Percentiles rank a stretch among this genome's conserved stretches.
Evolutionary conservation across 2,329 filamentous ascomycete genomes (phyloP).

Genomic region (Ceratocystis albifundus): DNA sequence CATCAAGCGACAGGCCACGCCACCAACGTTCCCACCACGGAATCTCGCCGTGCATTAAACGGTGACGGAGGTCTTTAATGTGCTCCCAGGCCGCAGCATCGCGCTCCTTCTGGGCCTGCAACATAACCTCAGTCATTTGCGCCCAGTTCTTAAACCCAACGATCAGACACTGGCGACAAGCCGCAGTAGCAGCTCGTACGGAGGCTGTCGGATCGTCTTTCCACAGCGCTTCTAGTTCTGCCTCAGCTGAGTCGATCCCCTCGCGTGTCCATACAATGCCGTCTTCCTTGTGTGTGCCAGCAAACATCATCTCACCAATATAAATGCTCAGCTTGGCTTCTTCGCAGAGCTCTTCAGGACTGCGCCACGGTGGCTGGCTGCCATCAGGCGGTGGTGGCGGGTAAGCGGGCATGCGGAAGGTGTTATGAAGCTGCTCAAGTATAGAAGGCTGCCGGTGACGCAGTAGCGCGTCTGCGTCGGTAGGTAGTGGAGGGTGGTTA

Average conservation of each 20-base stretch:
- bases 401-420: slow-evolving; percentile 46
- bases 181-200: slow-evolving; percentile 34
- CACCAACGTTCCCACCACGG: slow-evolving; percentile 21
- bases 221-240: slow-evolving; percentile 40
- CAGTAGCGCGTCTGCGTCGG: not conserved
- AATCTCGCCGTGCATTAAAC: slow-evolving; percentile 23
- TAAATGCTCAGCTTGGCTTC: slow-evolving; percentile 80
- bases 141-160: slow-evolving; percentile 73
- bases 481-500: slow-evolving; percentile 28
- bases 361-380: slow-evolving; percentile 53
- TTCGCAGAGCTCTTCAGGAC: slow-evolving; percentile 58
- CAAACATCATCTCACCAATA: slow-evolving; percentile 86
- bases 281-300: slow-evolving; percentile 48
- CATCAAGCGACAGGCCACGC: slow-evolving; percentile 35
- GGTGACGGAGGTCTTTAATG: slow-evolving; percentile 28
- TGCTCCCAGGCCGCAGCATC: slow-evolving; percentile 33
- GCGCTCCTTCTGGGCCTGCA: slow-evolving; percentile 41
- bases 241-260: slow-evolving; percentile 68
- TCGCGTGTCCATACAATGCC: slow-evolving; percentile 85
- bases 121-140: slow-evolving; percentile 50
- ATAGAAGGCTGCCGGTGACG: slow-evolving; percentile 19
- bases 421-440: slow-evolving; percentile 20
- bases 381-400: slow-evolving; percentile 61
- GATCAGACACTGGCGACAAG: slow-evolving; percentile 65
- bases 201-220: slow-evolving; percentile 24